A percentile compares a stretch with the other conserved stretches of the same genome.
These are phyloP conservation scores for Boletellus deceptivus DNA, from an alignment of 1,284 basidiomycete genomes.

Conservation along the genomic window DNA sequence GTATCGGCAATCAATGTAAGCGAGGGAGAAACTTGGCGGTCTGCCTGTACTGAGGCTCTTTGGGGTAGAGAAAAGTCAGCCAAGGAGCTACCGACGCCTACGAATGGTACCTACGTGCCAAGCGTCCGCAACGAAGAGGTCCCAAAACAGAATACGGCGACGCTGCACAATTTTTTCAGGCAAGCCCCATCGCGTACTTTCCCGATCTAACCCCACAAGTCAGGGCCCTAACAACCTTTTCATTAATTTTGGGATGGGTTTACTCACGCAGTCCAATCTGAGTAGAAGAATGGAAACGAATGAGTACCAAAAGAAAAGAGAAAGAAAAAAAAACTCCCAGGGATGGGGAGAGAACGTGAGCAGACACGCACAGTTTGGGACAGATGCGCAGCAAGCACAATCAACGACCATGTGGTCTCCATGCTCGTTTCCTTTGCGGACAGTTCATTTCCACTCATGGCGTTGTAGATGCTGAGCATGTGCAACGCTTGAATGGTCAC, in stretches of 20 bases:
- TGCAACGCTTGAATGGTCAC: conserved; percentile 65
- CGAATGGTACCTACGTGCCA: conserved; percentile 41
- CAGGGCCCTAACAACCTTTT: conserved; percentile 7
- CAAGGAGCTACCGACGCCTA: neutral
- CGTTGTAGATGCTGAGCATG: conserved; percentile 53
- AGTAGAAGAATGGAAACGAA: conserved; percentile 12
- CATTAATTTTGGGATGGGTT: conserved; percentile 9
- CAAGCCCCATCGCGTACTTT: conserved; percentile 52
- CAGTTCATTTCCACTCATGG: conserved; percentile 44
- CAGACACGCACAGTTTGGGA: conserved; percentile 53
- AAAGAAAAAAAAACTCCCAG: no score
- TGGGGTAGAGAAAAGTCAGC: conserved; percentile 9
- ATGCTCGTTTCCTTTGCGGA: conserved; percentile 43
- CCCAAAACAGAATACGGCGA: conserved; percentile 58
- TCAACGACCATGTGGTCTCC: conserved; percentile 62
- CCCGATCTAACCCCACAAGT: conserved; percentile 47
- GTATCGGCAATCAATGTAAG: conserved; percentile 56
- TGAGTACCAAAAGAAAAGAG: conserved; percentile 2
- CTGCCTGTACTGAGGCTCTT: conserved; percentile 62
- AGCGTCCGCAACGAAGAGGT: conserved; percentile 50
- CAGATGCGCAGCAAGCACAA: conserved; percentile 53
- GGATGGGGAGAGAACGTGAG: neutral
- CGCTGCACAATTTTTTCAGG: conserved; percentile 52
- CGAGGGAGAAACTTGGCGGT: conserved; percentile 56
- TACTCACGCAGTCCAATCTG: conserved; percentile 60